Evolutionary conservation across 805 yeast species (phyloP), one percentile per base, ranked within the genome.

Genomic region (Cephaloascus fragrans): DNA sequence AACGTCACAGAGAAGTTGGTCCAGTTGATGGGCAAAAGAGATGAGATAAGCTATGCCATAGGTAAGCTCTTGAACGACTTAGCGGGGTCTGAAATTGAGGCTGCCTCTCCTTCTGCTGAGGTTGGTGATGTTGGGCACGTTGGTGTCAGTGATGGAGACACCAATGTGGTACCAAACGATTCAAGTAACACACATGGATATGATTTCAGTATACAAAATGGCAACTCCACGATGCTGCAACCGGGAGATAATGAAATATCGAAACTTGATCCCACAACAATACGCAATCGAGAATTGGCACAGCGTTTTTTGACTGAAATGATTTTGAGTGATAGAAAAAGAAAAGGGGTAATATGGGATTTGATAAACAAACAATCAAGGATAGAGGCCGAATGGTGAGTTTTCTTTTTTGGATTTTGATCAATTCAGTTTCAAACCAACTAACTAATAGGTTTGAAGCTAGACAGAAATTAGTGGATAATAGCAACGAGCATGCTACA

Each of bases 161-260:
- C 18, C 33, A 33, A 15, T 23, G 26, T 9, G 51, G 50, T 44
- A 46, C 35, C 6, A 28, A 36, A 33, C 41, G n/a, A 36, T 14
- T 19, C 26, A 20, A 10, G n/a, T 20, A 18, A 19, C 17, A 26
- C 8, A n/a, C 16, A 12, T 8, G 15, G 15, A 19, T n/a, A 16
- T 19, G n/a, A 26, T 16, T 10, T 32, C 36, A n/a, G 17, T 19
- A 5, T 28, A 20, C 6, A 28, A 31, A 28, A 37, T 18, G 14
- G 36, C 20, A 37, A 37, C 14, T 31, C 32, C 9, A n/a, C n/a
- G n/a, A n/a, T n/a, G n/a, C n/a, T n/a, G n/a, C n/a, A n/a, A n/a
- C n/a, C n/a, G n/a, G n/a, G n/a, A n/a, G n/a, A n/a, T n/a, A 35
- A 37, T 32, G 16, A 37, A 4, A 19, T 32, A 10, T 19, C 32